Evolutionary conservation across 345 rosid species (phyloP).

Genomic region (Viola odorata): DNA sequence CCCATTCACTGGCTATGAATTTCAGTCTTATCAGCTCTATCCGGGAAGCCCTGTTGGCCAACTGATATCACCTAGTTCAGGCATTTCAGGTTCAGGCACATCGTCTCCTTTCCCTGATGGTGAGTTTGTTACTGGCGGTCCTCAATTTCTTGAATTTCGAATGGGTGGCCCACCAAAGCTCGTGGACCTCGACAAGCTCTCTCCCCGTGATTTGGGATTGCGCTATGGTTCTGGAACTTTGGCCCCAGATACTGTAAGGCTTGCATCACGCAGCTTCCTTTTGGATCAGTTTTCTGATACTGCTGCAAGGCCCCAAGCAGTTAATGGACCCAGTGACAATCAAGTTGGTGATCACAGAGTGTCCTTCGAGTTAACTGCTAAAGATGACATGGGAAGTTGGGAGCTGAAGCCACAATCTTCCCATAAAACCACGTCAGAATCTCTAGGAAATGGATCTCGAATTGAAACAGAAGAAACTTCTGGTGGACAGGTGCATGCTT

Average conservation of each 20-base stretch:
- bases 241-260: slow-evolving; percentile 47
- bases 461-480: slow-evolving; percentile 19
- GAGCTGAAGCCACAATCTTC: slow-evolving; percentile 41
- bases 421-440: slow-evolving; percentile 26
- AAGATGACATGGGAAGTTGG: slow-evolving; percentile 40
- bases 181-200: slow-evolving; percentile 48
- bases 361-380: slow-evolving; percentile 52
- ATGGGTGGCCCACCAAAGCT: slow-evolving; percentile 60
- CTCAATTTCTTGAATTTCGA: slow-evolving; percentile 51
- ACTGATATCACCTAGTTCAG: slow-evolving; percentile 86
- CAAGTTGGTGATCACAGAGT: slow-evolving; percentile 38
- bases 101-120: slow-evolving; percentile 88
- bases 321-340: slow-evolving; percentile 16
- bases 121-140: slow-evolving; percentile 36
- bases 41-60: slow-evolving; percentile 97
- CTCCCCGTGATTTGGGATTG: slow-evolving; percentile 34
- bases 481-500: slow-evolving; percentile 17
- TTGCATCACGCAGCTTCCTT: slow-evolving; percentile 31
- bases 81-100: slow-evolving; percentile 79
- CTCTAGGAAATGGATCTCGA: slow-evolving; percentile 18
- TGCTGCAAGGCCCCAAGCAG: slow-evolving; percentile 16
- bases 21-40: slow-evolving; percentile 70
- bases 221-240: slow-evolving; percentile 41
- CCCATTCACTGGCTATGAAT: slow-evolving; percentile 55
- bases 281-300: slow-evolving; percentile 30